These are phyloP conservation scores for Eucalyptus cloeziana DNA, from an alignment of 345 rosid genomes.

Conservation along the genomic window DNA sequence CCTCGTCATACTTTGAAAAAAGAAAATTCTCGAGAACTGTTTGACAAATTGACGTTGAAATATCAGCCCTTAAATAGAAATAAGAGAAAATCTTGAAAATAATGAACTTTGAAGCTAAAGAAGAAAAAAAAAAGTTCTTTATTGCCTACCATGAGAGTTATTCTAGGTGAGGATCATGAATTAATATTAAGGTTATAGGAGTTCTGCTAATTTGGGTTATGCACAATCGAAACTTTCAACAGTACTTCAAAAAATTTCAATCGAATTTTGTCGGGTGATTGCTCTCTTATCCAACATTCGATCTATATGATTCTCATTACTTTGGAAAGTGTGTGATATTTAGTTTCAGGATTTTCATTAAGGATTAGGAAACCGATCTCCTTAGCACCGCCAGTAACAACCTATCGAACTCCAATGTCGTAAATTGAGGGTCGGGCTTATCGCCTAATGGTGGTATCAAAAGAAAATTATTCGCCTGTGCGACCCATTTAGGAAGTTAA, in stretches of 20 bases:
- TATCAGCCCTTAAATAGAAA: too few species aligned
- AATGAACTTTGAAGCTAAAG: too few species aligned
- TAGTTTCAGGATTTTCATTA: not conserved
- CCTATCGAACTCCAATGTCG: not conserved
- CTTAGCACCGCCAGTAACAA: not conserved
- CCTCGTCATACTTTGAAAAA: not conserved
- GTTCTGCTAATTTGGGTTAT: too few species aligned
- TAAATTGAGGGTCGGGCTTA: not conserved
- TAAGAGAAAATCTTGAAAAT: too few species aligned
- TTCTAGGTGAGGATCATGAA: too few species aligned
- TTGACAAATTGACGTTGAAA: too few species aligned
- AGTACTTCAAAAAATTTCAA: not conserved
- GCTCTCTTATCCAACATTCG: not conserved
- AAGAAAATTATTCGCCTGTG: not conserved
- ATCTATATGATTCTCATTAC: not conserved
- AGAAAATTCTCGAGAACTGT: too few species aligned
- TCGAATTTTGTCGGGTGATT: accelerated
- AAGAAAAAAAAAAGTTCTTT: too few species aligned
- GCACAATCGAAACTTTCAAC: too few species aligned
- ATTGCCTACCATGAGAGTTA: too few species aligned
- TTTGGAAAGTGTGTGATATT: not conserved
- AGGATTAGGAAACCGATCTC: not conserved
- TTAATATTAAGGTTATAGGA: too few species aligned
- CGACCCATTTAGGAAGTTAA: not conserved
- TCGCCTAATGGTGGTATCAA: not conserved